These are phyloP conservation scores for Pontederia paniculata DNA, from an alignment of 176 grass and related monocot genomes.

Conservation along the genomic window DNA sequence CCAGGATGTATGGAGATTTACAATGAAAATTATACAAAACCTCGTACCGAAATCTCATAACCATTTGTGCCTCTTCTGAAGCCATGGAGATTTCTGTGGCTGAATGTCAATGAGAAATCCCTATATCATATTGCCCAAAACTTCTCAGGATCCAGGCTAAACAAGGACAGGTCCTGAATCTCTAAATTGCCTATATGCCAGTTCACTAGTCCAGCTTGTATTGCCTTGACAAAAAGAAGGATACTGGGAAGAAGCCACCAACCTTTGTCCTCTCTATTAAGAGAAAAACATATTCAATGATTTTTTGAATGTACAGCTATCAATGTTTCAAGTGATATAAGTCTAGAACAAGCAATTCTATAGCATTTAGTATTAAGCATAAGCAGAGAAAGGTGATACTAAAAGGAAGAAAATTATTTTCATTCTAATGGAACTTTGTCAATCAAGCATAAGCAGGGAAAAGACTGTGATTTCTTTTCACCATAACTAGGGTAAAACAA, in stretches of 20 bases:
- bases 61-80: not conserved
- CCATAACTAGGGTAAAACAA: not conserved
- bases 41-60: too few relatives aligned
- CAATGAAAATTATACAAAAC: not conserved
- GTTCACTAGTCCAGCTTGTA: conserved; percentile 66
- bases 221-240: conserved; percentile 55
- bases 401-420: too few relatives aligned
- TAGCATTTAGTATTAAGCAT: too few relatives aligned
- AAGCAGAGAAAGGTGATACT: too few relatives aligned
- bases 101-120: too few relatives aligned
- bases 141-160: conserved; percentile 69
- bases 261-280: conserved; percentile 51
- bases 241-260: conserved; percentile 74
- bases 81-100: too few relatives aligned
- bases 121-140: conserved; percentile 68
- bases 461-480: not conserved
- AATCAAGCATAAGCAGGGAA: too few relatives aligned
- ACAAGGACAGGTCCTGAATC: conserved; percentile 68
- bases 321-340: too few relatives aligned
- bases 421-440: too few relatives aligned
- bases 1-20: conserved; percentile 2
- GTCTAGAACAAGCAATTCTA: too few relatives aligned
- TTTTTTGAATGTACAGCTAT: too few relatives aligned
- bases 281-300: conserved; percentile 10
- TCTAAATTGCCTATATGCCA: conserved; percentile 84